Evolutionary conservation across 441 rosid genomes (phyloP).

Genomic region (Arabidopsis hybrid): DNA sequence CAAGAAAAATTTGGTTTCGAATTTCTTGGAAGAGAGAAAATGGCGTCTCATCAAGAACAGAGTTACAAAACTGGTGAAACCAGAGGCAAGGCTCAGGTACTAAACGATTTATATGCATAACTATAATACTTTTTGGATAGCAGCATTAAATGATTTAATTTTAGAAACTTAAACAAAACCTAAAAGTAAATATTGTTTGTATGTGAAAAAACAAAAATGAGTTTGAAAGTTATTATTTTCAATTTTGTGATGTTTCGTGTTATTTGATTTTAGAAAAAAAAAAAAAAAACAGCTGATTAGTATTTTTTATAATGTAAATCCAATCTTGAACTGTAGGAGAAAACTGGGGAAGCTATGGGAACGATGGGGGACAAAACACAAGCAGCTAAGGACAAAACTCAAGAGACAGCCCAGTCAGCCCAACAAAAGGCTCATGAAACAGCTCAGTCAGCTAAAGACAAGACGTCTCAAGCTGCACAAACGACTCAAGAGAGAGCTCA

Average conservation of each 20-base stretch:
- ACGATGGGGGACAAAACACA: constrained; percentile 47
- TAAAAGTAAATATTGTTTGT: background rate
- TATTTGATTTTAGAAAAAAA: too few relatives aligned
- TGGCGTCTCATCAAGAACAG: constrained; percentile 39
- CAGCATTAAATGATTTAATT: background rate
- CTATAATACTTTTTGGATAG: background rate
- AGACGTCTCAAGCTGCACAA: constrained; percentile 41
- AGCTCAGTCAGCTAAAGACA: constrained; percentile 47
- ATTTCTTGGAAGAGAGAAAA: constrained; percentile 1
- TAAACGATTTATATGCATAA: background rate
- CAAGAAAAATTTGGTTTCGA: background rate
- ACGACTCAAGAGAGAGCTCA: constrained; percentile 41
- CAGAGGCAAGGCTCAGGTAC: constrained; percentile 37
- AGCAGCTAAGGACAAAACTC: constrained; percentile 53
- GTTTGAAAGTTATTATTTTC: background rate
- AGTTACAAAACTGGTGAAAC: constrained; percentile 42
- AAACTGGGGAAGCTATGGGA: constrained; percentile 40
- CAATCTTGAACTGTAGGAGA: constrained; percentile 31
- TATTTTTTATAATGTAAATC: background rate
- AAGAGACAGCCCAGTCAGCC: constrained; percentile 41
- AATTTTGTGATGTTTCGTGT: too few relatives aligned
- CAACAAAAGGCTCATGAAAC: constrained; percentile 47
- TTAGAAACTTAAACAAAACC: background rate
- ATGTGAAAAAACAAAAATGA: background rate
- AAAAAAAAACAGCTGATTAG: too few relatives aligned